Percentiles rank a stretch among this genome's conserved stretches.
Conservation (phyloP, 139 green algal species). For the Mesotaenium endlicherianum region DNA sequence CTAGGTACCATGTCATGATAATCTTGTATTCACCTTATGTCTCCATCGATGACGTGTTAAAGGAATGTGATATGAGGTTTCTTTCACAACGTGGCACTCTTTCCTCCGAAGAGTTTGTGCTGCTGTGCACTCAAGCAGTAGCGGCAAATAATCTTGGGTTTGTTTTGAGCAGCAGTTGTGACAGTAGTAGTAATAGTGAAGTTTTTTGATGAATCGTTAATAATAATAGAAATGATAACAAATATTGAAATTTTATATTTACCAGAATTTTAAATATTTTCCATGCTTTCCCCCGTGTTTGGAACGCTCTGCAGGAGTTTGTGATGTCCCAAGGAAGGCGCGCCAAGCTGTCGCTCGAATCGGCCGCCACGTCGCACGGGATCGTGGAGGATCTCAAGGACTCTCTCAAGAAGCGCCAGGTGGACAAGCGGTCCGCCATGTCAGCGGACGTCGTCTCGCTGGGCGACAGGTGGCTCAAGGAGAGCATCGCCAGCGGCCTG, state of each 20-base stretch:
- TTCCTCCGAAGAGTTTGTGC: neutral
- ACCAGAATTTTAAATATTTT: no score
- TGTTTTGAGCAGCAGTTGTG: neutral
- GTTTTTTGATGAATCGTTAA: neutral
- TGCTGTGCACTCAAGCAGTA: neutral
- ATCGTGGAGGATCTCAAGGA: slow-evolving; percentile 1
- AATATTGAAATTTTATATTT: neutral
- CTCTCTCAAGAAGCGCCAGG: neutral
- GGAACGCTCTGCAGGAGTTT: neutral
- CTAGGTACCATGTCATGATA: no score
- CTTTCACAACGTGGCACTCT: no score
- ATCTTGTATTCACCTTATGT: no score
- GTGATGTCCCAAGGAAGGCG: neutral
- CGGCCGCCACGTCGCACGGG: no score
- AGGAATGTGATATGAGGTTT: no score
- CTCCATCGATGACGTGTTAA: no score
- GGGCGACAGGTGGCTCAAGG: slow-evolving; percentile 18
- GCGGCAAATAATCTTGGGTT: neutral
- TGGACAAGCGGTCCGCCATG: slow-evolving; percentile 8
- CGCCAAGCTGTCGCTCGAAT: neutral
- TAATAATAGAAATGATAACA: neutral
- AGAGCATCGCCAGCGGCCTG: neutral
- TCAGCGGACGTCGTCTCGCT: slow-evolving; percentile 15
- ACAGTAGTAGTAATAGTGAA: neutral
- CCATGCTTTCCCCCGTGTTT: no score